A percentile compares a stretch with the other conserved stretches of the same genome.
phyloP scores from a whole-genome alignment of 768 basidiomycete species.

The Hortiboletus campestris region DNA sequence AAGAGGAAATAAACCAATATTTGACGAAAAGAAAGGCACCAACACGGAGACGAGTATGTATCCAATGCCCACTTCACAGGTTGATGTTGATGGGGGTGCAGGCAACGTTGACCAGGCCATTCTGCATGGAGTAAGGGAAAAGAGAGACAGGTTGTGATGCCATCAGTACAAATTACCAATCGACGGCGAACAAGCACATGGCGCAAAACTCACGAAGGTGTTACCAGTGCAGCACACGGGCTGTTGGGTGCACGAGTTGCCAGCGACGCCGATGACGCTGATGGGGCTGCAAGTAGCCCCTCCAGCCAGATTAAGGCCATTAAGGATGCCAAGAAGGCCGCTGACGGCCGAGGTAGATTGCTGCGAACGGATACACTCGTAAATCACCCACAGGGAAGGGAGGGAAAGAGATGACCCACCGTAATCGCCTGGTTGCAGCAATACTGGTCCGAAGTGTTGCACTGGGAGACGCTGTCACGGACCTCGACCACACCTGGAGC shows the following conservation, averaged over 20 bases:
- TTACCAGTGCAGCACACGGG: background rate
- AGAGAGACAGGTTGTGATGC: background rate
- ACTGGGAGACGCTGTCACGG: background rate
- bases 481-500: slow-evolving; percentile 2
- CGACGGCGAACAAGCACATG: background rate
- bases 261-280: background rate
- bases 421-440: no score
- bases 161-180: background rate
- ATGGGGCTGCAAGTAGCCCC: no score
- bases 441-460: no score
- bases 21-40: no score
- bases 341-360: no score
- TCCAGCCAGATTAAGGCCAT: no score
- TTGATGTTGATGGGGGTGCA: background rate
- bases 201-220: background rate
- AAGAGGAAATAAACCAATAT: background rate
- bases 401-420: no score
- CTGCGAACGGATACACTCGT: no score
- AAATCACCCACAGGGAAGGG: no score
- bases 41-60: no score
- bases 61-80: no score
- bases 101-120: background rate
- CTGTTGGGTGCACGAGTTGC: background rate
- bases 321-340: no score
- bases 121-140: background rate